These are phyloP conservation scores for Acmispon strigosus DNA, from an alignment of 306 rosid species.

Conservation along the genomic window DNA sequence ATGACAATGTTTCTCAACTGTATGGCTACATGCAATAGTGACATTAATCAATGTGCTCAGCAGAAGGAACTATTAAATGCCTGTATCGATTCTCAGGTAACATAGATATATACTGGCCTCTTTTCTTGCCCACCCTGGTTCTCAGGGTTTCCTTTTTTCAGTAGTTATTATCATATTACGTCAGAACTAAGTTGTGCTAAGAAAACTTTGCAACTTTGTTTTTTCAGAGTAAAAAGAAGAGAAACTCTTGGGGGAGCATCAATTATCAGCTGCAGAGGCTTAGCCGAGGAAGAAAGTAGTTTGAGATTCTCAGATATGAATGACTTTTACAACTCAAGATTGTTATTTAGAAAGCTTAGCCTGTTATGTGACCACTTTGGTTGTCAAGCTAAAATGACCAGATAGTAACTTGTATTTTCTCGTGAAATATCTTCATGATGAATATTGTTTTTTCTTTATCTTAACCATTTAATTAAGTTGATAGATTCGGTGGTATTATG, in stretches of 20 bases:
- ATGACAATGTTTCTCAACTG: constrained; percentile 74
- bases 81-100: constrained; percentile 82
- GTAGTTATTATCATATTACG: neutral
- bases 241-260: constrained; percentile 72
- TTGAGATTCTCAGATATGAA: constrained; percentile 7
- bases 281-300: constrained; percentile 70
- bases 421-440: neutral
- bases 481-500: neutral
- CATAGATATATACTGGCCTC: neutral
- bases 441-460: neutral
- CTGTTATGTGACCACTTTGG: neutral
- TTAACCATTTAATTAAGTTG: neutral
- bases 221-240: constrained; percentile 58
- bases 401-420: neutral
- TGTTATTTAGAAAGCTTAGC: constrained; percentile 13
- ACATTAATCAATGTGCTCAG: constrained; percentile 37
- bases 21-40: constrained; percentile 41
- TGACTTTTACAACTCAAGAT: constrained; percentile 5
- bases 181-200: neutral
- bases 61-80: constrained; percentile 54
- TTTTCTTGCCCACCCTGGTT: neutral
- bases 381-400: constrained; percentile 16
- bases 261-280: constrained; percentile 95
- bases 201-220: neutral
- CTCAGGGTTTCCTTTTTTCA: neutral